Base-by-base conservation (phyloP, 495 filamentous ascomycete genomes). In the Penicillium pulvis region DNA sequence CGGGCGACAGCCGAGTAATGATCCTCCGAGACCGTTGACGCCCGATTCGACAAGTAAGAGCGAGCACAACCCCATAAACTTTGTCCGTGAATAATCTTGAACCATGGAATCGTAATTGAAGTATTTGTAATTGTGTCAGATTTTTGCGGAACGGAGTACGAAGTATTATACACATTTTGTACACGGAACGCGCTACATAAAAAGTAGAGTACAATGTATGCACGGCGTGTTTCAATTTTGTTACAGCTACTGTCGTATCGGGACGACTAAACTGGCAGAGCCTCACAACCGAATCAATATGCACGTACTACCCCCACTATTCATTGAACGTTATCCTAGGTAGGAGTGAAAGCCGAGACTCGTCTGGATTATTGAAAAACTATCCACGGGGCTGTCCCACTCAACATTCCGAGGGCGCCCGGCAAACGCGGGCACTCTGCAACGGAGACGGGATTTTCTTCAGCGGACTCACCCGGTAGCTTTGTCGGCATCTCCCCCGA, bases 381-480 rank as follows among this genome's bases (percentile, higher is more conserved):
- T 36, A 36, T 36, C 12, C 33, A 36, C 33, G 33, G 33, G 33
- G 9, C 33, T 36, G 33, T 44, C 42, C 45, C 45, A 49, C 46
- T 6, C 20, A 23, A 23, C 20, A 1, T 23, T 23, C 3, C 28
- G 28, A 28, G 28, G 2, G 28, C 28, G 20, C 20, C 20, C 20
- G 20, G 20, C 20, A 23, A 23, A 23, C 20, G 20, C 20, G 20
- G 20, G 20, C 20, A 23, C 2, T 23, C 28, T 28, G 4, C 28
- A 28, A 44, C 51, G 36, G 35, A 43, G 20, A 33, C 35, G 51
- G 53, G 53, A 55, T 55, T 55, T 55, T 55, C 53, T 55, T 43
- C 53, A 55, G 42, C 53, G 26, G 53, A 33, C n/a, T 54, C 36
- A 26, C 36, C 51, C 36, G 51, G 28, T 30, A 42, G 20, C 23